Evolutionary conservation across 176 grass and related monocot species (phyloP), one percentile per base, ranked within the genome.

Genomic region (Thinopyrum elongatum): DNA sequence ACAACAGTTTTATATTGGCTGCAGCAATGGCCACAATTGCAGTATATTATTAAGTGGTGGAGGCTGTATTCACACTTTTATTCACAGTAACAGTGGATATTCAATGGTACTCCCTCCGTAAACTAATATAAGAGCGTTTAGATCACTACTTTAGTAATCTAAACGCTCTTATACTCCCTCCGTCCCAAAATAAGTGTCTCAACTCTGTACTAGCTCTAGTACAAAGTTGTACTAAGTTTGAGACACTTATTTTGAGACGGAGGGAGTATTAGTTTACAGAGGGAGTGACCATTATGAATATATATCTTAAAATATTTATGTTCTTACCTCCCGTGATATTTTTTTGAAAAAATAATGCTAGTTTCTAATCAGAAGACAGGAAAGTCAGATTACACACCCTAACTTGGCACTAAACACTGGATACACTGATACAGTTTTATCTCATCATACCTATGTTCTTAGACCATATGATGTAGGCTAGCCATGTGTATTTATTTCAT

Each of bases 391-490:
- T 65, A 51, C 28, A 17, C 21, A 65, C 6, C 8, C 59, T 17
- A 9, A 84, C 29, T 68, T 35, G 9, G 15, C 14, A 67, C 23
- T 15, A 16, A 27, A 46, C 31, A 30, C 39, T 51, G 22, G 22
- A 66, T 49, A 46, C 36, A 62, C 21, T 33, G 44, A 21, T 10
- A 77, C 22, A 63, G 51, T 38, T 39, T 74, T 74, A 7, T 39
- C 30, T 71, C 44, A 58, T 33, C 19, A 35, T 44, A 61, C 15
- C 53, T 87, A 74, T 87, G 10, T 53, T 87, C 38, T 77, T 27
- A 36, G 21, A 35, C 60, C 16, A 73, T 55, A 19, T 35, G 63
- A 78, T 66, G 10, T 38, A 71, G 13, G 8, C 68, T 61, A 68
- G 42, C 47, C 51, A 10, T 17, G 49, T 71, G 65, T 23, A n/a